Evolutionary conservation across 805 yeast genomes (phyloP), one percentile per base, ranked within the genome.

Genomic region (Metschnikowia anglica): DNA sequence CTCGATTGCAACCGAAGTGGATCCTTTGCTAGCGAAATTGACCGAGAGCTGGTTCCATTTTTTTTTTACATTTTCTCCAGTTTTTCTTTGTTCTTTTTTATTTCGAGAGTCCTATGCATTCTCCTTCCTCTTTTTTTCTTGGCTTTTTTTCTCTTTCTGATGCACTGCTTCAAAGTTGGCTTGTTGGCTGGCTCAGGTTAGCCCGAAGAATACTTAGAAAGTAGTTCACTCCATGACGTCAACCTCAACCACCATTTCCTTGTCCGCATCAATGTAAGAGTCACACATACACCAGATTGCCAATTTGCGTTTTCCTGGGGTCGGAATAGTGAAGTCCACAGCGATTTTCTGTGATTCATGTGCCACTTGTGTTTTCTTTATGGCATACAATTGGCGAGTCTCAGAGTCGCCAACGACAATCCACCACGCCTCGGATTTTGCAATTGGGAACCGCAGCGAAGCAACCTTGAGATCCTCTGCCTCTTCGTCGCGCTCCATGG

Each of bases 221-320:
- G n/a, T n/a, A n/a, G n/a, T n/a, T n/a, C 20, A 41, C 33, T 35
- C 40, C 30, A 32, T 18, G 7, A 37, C 46, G 18, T 37, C 39
- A 11, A 82, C 57, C 19, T 73, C 77, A 37, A 85, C 68, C 9
- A 70, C 61, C 18, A 82, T 74, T 64, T 91, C 96, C 60, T 86
- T 87, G 59, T 91, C 99, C 2, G 89, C 95, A 58, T 90, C 98
- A n/a, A 88, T 56, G 55, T 90, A 91, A 0, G 95, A 83, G 56
- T 90, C 97, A 65, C 97, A 85, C 59, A 90, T 77, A 56, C 91
- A 81, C 95, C 95, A 90, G 1, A 88, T 66, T 0, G 81, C 77
- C 19, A 90, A 62, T 13, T 72, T 58, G 42, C 83, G 85, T 4
- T 68, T 59, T 0, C 96, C 97, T 3, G 76, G 60, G 3, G 65